Evolutionary conservation across 768 basidiomycete genomes (phyloP).

Genomic region (Macrolepiota albuminosa): DNA sequence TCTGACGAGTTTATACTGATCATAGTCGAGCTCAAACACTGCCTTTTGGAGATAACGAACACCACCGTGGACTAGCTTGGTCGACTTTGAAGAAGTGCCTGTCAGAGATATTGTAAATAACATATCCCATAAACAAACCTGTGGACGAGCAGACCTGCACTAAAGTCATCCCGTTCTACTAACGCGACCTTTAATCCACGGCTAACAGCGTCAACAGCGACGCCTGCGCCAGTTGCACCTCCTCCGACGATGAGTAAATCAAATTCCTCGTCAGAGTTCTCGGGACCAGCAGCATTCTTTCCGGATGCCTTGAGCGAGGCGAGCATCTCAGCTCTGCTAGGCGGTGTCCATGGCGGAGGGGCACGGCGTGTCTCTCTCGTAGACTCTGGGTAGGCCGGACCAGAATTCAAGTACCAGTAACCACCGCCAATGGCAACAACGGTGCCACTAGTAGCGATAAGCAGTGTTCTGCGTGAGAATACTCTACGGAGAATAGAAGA

Average conservation of each 20-base stretch:
- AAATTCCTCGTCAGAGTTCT: conserved; percentile 44
- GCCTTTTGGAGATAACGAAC: conserved; percentile 98
- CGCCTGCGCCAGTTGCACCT: conserved; percentile 93
- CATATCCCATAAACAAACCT: neutral
- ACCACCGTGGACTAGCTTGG: conserved; percentile 97
- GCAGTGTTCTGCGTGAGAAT: conserved; percentile 54
- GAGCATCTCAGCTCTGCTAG: conserved; percentile 63
- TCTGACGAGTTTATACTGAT: conserved; percentile 93
- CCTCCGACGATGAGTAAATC: conserved; percentile 88
- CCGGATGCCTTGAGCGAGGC: conserved; percentile 47
- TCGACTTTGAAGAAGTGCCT: conserved; percentile 97
- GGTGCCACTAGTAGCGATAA: conserved; percentile 48
- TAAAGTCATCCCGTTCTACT: conserved; percentile 91
- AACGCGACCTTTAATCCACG: conserved; percentile 89
- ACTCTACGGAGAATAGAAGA: conserved; percentile 28
- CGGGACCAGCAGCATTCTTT: conserved; percentile 12
- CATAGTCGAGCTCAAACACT: conserved; percentile 91
- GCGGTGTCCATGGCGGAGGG: conserved; percentile 77
- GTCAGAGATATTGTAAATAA: neutral
- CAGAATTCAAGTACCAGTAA: conserved; percentile 72
- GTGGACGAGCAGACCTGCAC: conserved; percentile 57
- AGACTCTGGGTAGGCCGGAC: conserved; percentile 60
- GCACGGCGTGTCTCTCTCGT: conserved; percentile 66
- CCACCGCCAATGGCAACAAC: conserved; percentile 50
- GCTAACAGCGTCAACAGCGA: conserved; percentile 93